Evolutionary conservation across 2,329 filamentous ascomycete species (phyloP), one percentile per base, ranked within the genome.

Genomic region (Geosmithia morbida): DNA sequence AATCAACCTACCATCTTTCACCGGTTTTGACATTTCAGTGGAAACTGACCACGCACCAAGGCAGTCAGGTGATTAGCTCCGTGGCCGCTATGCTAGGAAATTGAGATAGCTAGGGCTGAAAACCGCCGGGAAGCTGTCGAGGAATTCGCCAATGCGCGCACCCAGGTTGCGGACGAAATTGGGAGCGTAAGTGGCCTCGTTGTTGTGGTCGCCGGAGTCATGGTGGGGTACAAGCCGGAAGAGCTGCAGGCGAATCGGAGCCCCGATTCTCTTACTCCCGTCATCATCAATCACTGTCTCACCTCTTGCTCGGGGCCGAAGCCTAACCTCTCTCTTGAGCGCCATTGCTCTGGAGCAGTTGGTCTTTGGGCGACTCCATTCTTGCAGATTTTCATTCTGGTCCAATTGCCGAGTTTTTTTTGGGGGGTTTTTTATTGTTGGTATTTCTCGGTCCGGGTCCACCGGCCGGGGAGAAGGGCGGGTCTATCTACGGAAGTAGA

Each of bases 291-390:
- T 37, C 33, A 37, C 10, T 37, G 14, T 37, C 33, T 37, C 33
- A 16, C 33, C n/a, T 16, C 3, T 37, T 5, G 14, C 33, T 37
- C 33, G 33, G 33, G 33, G 33, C 33, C 33, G 33, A 11, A 16
- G 14, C 33, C 3, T 37, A 40, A 54, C 56, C 43, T 58, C 56
- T 20, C 56, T 53, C 46, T 58, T 56, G 14, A 58, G 46, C 26
- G 58, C 52, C 56, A 58, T 58, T 58, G 33, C 54, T 51, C 30
- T 56, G 55, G 29, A 58, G 51, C 29, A 58, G 37, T 30, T 58
- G 56, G 46, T 58, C 56, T 30, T 54, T 55, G 14, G 56, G 47
- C 19, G 56, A 51, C 42, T 54, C 53, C 56, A 58, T 58, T 41
- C 52, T 57, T 30, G 49, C 46, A 1, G 56, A 58, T 44, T 58